Evolutionary conservation across 768 basidiomycete species (phyloP), one percentile per base, ranked within the genome.

Genomic region (Suillus brevipes): DNA sequence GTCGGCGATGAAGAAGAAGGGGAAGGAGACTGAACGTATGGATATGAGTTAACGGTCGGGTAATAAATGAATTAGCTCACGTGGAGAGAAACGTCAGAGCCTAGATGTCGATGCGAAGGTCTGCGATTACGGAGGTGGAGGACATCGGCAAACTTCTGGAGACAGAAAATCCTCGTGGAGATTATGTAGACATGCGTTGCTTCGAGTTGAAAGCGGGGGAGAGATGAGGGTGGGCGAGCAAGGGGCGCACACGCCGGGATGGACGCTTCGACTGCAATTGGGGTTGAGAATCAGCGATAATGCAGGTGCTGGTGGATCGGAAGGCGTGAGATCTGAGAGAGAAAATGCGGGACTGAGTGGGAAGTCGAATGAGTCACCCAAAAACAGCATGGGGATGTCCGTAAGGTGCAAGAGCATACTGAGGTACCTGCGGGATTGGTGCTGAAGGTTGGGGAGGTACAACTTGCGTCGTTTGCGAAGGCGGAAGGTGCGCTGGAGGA

Each of bases 291-390:
- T 50, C 53, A 45, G n/a, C 2, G 25, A 42, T 3, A 28, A 28
- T 28, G 36, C 66, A 64, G 34, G 67, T 68, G 68, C 71, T 65
- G 78, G 69, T 52, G 77, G 71, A 38, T 78, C 64, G 52, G 79
- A 74, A 16, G 78, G 73, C 58, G 78, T 77, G 62, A 80, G 73
- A 34, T 80, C 71, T 28, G 78, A 73, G 64, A 74, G 67, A 47
- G 81, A 67, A 34, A 77, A 73, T 60, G 77, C 67, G 42, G 81
- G 78, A 20, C 81, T 81, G 59, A 75, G 70, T 64, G 82, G 76
- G 64, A 78, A 76, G 42, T 79, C 70, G 40, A 69, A 68, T 47
- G 76, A 73, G 8, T 72, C 68, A 23, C 69, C 64, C 6, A 71
- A 38, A 53, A 77, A 71, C 36, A 77, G 63, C 20, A 72, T 47